Conservation (phyloP, 2,329 filamentous ascomycete species). For the Tolypocladium tropicale region DNA sequence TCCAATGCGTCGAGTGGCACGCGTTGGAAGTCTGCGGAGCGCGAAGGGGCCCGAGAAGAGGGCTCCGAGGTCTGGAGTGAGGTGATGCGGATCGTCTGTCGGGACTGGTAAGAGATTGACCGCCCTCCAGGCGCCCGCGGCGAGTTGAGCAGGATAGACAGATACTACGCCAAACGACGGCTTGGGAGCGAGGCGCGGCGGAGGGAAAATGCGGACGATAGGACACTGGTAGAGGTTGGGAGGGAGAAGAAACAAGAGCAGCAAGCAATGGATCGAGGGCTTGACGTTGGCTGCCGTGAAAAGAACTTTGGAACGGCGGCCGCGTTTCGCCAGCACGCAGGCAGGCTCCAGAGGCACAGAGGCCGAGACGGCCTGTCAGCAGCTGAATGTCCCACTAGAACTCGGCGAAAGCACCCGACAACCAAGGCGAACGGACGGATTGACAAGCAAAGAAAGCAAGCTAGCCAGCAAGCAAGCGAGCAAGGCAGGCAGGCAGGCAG, state of each 20-base stretch:
- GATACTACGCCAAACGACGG: not conserved
- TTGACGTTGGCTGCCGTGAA: not conserved
- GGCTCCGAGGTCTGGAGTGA: not conserved
- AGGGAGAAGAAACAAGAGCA: not conserved
- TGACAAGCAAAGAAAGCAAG: not conserved
- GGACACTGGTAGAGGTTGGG: not conserved
- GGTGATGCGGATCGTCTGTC: not conserved
- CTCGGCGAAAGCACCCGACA: not conserved
- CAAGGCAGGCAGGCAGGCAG: too few relatives aligned
- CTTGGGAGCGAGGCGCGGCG: not conserved
- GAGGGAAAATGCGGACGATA: not conserved
- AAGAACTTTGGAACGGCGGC: not conserved
- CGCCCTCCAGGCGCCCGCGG: not conserved
- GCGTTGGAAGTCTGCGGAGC: not conserved
- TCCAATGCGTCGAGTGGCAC: not conserved
- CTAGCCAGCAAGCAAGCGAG: too few relatives aligned
- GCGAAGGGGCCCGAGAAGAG: not conserved
- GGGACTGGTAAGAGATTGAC: not conserved
- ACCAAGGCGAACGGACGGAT: not conserved
- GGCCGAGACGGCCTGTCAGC: not conserved
- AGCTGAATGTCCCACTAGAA: not conserved
- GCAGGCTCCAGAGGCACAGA: not conserved
- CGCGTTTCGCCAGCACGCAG: not conserved
- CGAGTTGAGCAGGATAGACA: not conserved
- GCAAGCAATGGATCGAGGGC: not conserved